A percentile compares a stretch with the other conserved stretches of the same genome.
phyloP scores from a whole-genome alignment of 2,329 filamentous ascomycete species.

The Nemania bipapillata region DNA sequence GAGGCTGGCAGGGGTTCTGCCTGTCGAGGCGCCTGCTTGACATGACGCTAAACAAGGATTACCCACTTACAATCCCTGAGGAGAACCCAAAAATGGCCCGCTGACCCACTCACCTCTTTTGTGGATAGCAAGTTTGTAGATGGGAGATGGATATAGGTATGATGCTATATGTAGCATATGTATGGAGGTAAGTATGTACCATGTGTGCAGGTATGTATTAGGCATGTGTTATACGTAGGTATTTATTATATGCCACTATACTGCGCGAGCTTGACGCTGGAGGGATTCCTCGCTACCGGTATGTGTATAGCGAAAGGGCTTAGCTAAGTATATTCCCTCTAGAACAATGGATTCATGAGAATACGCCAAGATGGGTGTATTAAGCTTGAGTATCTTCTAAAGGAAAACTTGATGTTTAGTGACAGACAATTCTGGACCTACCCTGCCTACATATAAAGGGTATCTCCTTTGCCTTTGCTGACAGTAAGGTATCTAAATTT shows the following conservation, averaged over 20 bases:
- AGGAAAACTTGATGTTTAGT: too few relatives aligned
- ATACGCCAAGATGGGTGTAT: not conserved
- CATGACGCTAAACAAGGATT: conserved; percentile 41
- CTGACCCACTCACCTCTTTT: conserved; percentile 21
- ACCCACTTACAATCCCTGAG: conserved; percentile 37
- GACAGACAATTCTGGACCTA: not conserved
- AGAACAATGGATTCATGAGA: not conserved
- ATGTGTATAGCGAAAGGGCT: not conserved
- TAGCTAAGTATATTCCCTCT: too few relatives aligned
- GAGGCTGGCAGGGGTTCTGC: conserved; percentile 23
- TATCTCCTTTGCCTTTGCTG: not conserved
- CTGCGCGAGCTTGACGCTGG: conserved; percentile 7
- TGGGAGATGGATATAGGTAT: not conserved
- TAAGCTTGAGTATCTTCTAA: too few relatives aligned
- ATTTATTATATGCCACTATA: not conserved
- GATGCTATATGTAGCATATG: not conserved
- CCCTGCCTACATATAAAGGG: too few relatives aligned
- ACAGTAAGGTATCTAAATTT: conserved; percentile 1
- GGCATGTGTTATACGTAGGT: conserved; percentile 6
- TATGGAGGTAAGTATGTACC: too few relatives aligned
- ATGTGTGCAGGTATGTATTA: not conserved
- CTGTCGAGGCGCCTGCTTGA: conserved; percentile 39
- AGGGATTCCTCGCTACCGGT: conserved; percentile 6
- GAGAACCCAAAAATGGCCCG: conserved; percentile 36
- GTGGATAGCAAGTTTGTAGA: conserved; percentile 13